Evolutionary conservation across 2,329 filamentous ascomycete genomes (phyloP).

Genomic region (Trichoderma sp.): DNA sequence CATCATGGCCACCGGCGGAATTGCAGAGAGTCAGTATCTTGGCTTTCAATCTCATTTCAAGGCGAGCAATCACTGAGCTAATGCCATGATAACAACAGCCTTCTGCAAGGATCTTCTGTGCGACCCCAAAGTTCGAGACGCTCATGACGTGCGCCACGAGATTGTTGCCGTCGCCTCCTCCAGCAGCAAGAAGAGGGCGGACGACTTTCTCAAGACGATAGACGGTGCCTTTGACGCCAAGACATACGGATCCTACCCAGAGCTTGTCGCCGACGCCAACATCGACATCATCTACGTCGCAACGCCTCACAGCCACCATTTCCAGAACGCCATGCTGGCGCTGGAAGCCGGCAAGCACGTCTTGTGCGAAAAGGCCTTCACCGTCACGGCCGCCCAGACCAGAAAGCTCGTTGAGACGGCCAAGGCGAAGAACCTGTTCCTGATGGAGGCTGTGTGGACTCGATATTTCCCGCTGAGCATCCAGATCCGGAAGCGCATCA

Average conservation of each 20-base stretch:
- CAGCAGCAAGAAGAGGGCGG: conserved; percentile 67
- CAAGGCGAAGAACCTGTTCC: conserved; percentile 68
- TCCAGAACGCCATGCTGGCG: conserved; percentile 85
- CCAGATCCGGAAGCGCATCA: conserved; percentile 67
- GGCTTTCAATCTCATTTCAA: neutral
- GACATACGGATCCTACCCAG: conserved; percentile 78
- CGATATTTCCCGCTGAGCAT: conserved; percentile 83
- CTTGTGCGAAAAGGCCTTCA: conserved; percentile 88
- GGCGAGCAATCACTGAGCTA: neutral
- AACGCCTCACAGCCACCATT: conserved; percentile 90
- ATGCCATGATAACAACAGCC: conserved; percentile 38
- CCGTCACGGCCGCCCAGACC: conserved; percentile 77
- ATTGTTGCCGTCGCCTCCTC: conserved; percentile 81
- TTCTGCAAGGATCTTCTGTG: conserved; percentile 79
- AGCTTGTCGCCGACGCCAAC: conserved; percentile 75
- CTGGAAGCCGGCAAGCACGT: conserved; percentile 84
- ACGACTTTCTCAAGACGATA: conserved; percentile 70
- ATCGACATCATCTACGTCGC: conserved; percentile 88
- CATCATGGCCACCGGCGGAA: conserved; percentile 62
- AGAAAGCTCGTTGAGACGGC: conserved; percentile 72
- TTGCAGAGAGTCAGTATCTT: conserved; percentile 55
- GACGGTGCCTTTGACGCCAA: conserved; percentile 68
- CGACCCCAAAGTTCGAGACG: conserved; percentile 69
- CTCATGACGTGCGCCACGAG: conserved; percentile 72
- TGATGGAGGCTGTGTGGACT: conserved; percentile 91